These are phyloP conservation scores for Laburnicola sp. DNA, from an alignment of 2,329 filamentous ascomycete species.

Conservation along the genomic window DNA sequence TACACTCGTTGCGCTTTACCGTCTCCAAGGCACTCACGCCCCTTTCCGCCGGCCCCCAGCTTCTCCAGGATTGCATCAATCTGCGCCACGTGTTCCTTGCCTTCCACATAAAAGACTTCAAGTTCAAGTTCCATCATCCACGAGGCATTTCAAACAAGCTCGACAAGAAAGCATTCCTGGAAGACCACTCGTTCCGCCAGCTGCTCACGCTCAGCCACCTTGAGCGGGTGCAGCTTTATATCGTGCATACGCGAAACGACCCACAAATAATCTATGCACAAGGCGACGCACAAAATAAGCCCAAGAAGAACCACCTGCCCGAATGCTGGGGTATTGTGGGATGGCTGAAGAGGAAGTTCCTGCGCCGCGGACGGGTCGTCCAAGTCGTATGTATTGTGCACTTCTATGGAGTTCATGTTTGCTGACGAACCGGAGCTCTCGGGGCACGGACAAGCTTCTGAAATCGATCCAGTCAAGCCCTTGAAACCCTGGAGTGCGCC, in stretches of 20 bases:
- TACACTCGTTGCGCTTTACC: conserved; percentile 3
- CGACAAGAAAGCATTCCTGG: conserved; percentile 6
- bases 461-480: no score
- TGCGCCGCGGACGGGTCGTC: background rate
- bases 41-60: conserved; percentile 4
- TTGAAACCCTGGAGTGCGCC: no score
- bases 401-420: background rate
- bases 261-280: background rate
- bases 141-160: background rate
- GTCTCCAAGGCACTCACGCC: background rate
- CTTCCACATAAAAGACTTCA: conserved; percentile 2
- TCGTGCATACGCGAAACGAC: background rate
- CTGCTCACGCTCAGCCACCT: conserved; percentile 7
- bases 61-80: conserved; percentile 13
- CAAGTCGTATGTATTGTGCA: background rate
- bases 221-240: background rate
- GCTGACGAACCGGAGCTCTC: no score
- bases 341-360: conserved; percentile 4
- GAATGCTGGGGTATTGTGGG: background rate
- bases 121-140: background rate
- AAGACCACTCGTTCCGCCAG: conserved; percentile 7
- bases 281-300: no score
- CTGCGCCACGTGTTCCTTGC: conserved; percentile 6
- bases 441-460: no score
- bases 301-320: no score